These are phyloP conservation scores for Coemansia sp. DNA, from an alignment of 192 early-diverging fungal species.

Conservation along the genomic window DNA sequence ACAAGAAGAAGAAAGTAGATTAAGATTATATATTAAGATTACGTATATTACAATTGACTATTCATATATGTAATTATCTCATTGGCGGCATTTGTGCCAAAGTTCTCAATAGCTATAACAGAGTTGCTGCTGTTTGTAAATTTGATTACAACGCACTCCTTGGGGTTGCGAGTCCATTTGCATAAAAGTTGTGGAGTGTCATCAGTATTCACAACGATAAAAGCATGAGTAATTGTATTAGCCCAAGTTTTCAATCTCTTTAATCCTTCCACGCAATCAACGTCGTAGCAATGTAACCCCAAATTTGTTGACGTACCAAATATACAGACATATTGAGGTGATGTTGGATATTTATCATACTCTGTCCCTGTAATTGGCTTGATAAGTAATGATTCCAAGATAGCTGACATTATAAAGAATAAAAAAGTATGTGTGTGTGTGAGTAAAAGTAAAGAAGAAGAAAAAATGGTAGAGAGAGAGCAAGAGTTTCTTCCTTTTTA, in stretches of 20 bases:
- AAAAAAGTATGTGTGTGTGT: not conserved
- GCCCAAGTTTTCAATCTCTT: not conserved
- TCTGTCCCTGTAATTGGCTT: not conserved
- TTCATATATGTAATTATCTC: not conserved
- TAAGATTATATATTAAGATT: not conserved
- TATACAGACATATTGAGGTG: not conserved
- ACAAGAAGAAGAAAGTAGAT: constrained; percentile 27
- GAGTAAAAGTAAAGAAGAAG: not conserved
- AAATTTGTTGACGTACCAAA: not conserved
- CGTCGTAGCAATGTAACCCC: not conserved
- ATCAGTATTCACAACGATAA: not conserved
- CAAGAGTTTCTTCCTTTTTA: not conserved
- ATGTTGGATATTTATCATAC: not conserved
- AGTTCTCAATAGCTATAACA: not conserved
- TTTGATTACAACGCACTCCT: not conserved
- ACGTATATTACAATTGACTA: not conserved
- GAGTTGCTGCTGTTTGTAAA: not conserved
- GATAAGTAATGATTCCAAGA: not conserved
- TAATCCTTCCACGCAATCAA: not conserved
- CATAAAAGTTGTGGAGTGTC: not conserved
- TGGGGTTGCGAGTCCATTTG: not conserved
- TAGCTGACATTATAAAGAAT: not conserved
- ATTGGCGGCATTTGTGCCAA: not conserved
- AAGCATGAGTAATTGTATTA: not conserved
- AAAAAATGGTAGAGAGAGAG: not conserved